Evolutionary conservation across 305 asterid genomes (phyloP).

Genomic region (Fraxinus albicans): DNA sequence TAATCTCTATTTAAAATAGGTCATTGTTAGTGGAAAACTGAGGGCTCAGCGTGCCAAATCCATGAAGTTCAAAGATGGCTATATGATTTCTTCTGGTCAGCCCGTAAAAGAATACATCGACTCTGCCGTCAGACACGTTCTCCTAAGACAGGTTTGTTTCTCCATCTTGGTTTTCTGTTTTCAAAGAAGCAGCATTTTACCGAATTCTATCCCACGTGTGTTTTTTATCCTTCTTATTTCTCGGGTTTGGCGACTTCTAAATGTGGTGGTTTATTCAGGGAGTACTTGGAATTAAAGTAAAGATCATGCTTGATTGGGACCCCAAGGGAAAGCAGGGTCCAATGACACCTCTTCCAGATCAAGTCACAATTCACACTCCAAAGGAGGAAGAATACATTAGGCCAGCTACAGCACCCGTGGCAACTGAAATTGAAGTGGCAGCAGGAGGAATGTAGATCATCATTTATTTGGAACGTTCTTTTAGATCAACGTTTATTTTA

Average conservation of each 20-base stretch:
- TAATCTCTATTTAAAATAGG: slow-evolving; percentile 15
- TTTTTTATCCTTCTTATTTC: no score
- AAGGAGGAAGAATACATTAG: slow-evolving; percentile 45
- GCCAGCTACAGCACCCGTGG: slow-evolving; percentile 11
- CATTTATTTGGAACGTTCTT: neutral
- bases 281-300: slow-evolving; percentile 50
- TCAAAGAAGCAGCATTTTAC: neutral
- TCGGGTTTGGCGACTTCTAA: neutral
- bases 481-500: neutral
- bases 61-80: slow-evolving; percentile 59
- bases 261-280: slow-evolving; percentile 22
- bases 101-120: slow-evolving; percentile 56
- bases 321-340: slow-evolving; percentile 55
- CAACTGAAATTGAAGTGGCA: slow-evolving; percentile 38
- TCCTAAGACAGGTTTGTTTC: slow-evolving; percentile 43
- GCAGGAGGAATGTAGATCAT: slow-evolving; percentile 13
- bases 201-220: neutral
- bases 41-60: slow-evolving; percentile 57
- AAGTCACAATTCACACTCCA: slow-evolving; percentile 45
- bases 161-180: neutral
- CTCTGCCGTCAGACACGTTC: slow-evolving; percentile 50
- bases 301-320: slow-evolving; percentile 62
- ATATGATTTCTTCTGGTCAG: slow-evolving; percentile 59
- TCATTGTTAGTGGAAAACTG: slow-evolving; percentile 54
- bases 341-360: slow-evolving; percentile 44